A percentile compares a stretch with the other conserved stretches of the same genome.
phyloP scores from a whole-genome alignment of 106 monocot species.

The Amphibolis antarctica region DNA sequence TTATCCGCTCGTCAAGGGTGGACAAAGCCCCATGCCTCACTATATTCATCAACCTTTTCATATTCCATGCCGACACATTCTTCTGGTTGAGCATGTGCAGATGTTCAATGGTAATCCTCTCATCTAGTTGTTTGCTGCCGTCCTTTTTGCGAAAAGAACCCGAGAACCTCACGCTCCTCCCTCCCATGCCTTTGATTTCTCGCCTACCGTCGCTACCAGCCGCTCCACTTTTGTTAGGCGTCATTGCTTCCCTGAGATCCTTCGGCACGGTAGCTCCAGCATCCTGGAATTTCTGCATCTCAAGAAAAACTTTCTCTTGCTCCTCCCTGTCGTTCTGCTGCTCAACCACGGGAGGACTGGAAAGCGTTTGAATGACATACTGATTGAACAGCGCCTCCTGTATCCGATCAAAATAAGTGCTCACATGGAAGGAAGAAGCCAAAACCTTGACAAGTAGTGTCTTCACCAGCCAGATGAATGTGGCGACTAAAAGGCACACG shows the following conservation, averaged over 20 bases:
- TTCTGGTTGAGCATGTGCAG: slow-evolving; percentile 61
- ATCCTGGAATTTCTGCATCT: slow-evolving; percentile 62
- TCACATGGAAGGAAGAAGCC: slow-evolving; percentile 84
- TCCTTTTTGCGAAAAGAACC: slow-evolving; percentile 17
- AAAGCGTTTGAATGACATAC: slow-evolving; percentile 76
- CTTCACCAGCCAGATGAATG: slow-evolving; percentile 57
- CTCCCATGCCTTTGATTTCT: slow-evolving; percentile 16
- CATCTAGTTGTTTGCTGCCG: slow-evolving; percentile 12
- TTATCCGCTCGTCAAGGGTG: slow-evolving; percentile 48
- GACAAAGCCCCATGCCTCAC: slow-evolving; percentile 48
- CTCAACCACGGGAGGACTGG: slow-evolving; percentile 57
- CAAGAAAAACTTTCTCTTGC: slow-evolving; percentile 44
- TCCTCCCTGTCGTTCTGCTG: slow-evolving; percentile 29
- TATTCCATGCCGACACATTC: slow-evolving; percentile 85
- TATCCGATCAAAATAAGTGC: slow-evolving; percentile 82
- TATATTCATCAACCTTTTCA: slow-evolving; percentile 76
- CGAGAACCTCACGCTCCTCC: slow-evolving; percentile 30
- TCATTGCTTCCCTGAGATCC: slow-evolving; percentile 32
- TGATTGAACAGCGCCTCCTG: slow-evolving; percentile 87
- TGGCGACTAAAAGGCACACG: slow-evolving; percentile 55
- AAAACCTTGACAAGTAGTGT: slow-evolving; percentile 64
- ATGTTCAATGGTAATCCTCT: slow-evolving; percentile 50
- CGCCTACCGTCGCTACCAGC: slow-evolving; percentile 4
- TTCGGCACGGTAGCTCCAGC: slow-evolving; percentile 48
- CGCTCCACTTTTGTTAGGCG: slow-evolving; percentile 18